Percentiles rank a stretch among this genome's conserved stretches.
Conservation (phyloP, 441 rosid species). For the Brassica hybrid region DNA sequence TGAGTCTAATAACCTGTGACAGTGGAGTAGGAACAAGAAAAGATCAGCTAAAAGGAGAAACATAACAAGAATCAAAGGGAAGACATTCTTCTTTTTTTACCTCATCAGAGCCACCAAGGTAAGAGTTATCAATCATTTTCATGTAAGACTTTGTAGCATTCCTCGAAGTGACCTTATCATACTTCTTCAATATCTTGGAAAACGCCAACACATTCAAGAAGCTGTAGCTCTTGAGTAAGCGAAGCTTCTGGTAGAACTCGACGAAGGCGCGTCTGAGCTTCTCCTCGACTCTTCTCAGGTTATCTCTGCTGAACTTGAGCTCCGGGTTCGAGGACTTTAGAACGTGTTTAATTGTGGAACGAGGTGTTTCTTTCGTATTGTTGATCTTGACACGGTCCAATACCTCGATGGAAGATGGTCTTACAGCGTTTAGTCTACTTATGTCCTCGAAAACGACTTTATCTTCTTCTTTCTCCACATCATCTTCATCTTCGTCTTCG, state of each 20-base stretch:
- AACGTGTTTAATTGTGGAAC: slow-evolving; percentile 46
- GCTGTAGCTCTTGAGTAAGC: too few relatives aligned
- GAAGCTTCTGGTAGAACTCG: too few relatives aligned
- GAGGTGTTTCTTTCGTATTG: slow-evolving; percentile 42
- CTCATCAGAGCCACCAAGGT: slow-evolving; percentile 57
- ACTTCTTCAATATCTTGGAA: slow-evolving; percentile 84
- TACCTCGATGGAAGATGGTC: slow-evolving; percentile 50
- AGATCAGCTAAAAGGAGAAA: background rate
- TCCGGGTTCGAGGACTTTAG: slow-evolving; percentile 37
- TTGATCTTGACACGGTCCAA: slow-evolving; percentile 50
- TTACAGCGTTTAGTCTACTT: slow-evolving; percentile 23
- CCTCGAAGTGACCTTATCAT: slow-evolving; percentile 65
- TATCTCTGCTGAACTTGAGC: slow-evolving; percentile 46
- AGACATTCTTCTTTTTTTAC: slow-evolving; percentile 22
- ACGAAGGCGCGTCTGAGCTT: too few relatives aligned
- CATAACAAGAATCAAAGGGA: too few relatives aligned
- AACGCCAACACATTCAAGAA: too few relatives aligned
- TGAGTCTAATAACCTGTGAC: slow-evolving; percentile 42
- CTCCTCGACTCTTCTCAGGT: too few relatives aligned
- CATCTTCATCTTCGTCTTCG: slow-evolving; percentile 30
- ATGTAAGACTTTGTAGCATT: slow-evolving; percentile 49
- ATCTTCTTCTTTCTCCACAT: slow-evolving; percentile 25
- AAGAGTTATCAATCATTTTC: slow-evolving; percentile 58
- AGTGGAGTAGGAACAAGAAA: background rate
- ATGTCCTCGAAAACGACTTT: background rate